A percentile compares a stretch with the other conserved stretches of the same genome.
Evolutionary conservation across 2,329 filamentous ascomycete species (phyloP).

Genomic region (Gremmenia infestans): DNA sequence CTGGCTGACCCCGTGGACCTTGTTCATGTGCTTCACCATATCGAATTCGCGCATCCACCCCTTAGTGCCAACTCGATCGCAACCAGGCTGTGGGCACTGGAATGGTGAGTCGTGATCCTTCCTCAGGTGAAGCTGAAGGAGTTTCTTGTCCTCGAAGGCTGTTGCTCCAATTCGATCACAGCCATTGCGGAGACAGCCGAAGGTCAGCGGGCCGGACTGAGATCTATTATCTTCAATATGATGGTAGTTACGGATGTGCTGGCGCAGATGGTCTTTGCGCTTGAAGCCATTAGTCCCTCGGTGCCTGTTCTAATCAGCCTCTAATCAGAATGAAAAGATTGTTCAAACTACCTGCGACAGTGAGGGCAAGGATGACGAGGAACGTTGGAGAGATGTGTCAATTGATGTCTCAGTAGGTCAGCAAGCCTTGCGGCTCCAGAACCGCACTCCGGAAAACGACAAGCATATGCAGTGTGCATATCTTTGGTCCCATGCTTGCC

Average conservation of each 20-base stretch:
- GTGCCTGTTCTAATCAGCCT: constrained; percentile 15
- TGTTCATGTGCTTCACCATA: constrained; percentile 17
- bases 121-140: constrained; percentile 13
- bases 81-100: constrained; percentile 14
- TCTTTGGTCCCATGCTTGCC: neutral
- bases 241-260: constrained; percentile 35
- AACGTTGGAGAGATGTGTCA: constrained; percentile 8
- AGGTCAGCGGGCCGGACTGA: neutral
- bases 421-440: neutral
- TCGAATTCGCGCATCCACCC: constrained; percentile 15
- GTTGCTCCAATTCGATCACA: constrained; percentile 8
- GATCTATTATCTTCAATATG: constrained; percentile 22
- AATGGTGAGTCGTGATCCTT: constrained; percentile 14
- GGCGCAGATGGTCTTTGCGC: constrained; percentile 34
- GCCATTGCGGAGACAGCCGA: neutral
- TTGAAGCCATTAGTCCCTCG: constrained; percentile 32
- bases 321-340: neutral
- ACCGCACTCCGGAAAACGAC: constrained; percentile 5
- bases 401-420: constrained; percentile 24
- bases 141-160: constrained; percentile 8
- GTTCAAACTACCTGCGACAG: constrained; percentile 25
- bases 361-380: constrained; percentile 27
- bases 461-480: constrained; percentile 4
- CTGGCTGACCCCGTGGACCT: constrained; percentile 2
- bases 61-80: constrained; percentile 15